Conservation (phyloP, 306 rosid genomes). For the Alnus glutinosa region DNA sequence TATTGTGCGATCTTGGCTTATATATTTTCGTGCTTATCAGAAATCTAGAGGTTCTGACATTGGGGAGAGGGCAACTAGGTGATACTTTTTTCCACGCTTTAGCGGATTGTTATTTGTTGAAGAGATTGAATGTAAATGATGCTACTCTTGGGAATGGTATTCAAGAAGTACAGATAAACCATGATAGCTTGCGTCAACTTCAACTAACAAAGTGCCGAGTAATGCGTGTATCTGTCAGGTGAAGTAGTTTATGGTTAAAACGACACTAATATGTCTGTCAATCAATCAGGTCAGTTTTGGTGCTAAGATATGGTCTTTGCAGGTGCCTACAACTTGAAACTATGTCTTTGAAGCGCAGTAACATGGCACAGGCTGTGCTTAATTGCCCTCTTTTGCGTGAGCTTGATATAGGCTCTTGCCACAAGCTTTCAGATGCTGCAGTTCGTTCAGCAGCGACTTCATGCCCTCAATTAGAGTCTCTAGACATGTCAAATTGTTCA, state of each 20-base stretch:
- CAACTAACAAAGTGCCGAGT: slow-evolving; percentile 88
- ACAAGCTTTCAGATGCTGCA: slow-evolving; percentile 97
- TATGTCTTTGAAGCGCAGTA: slow-evolving; percentile 96
- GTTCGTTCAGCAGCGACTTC: slow-evolving; percentile 93
- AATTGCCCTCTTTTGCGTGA: slow-evolving; percentile 87
- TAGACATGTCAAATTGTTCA: slow-evolving; percentile 90
- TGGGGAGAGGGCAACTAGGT: slow-evolving; percentile 78
- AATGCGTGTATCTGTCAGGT: slow-evolving; percentile 93
- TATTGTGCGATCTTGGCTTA: slow-evolving; percentile 31
- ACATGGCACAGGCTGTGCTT: slow-evolving; percentile 94
- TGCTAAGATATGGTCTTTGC: slow-evolving; percentile 30
- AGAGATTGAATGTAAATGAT: slow-evolving; percentile 71
- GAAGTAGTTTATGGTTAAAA: slow-evolving; percentile 26
- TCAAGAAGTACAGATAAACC: slow-evolving; percentile 80
- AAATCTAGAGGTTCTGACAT: slow-evolving; percentile 76
- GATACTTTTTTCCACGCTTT: slow-evolving; percentile 82
- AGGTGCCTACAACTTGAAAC: slow-evolving; percentile 97
- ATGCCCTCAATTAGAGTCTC: slow-evolving; percentile 80
- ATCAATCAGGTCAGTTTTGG: background rate
- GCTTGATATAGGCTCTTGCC: slow-evolving; percentile 91
- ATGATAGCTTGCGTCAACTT: slow-evolving; percentile 78
- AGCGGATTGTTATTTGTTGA: slow-evolving; percentile 69
- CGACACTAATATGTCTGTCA: slow-evolving; percentile 1
- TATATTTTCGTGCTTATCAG: slow-evolving; percentile 41
- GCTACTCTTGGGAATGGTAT: slow-evolving; percentile 84